Evolutionary conservation across 1,284 basidiomycete genomes (phyloP), one percentile per base, ranked within the genome.

Genomic region (Trichosporon ovoides): DNA sequence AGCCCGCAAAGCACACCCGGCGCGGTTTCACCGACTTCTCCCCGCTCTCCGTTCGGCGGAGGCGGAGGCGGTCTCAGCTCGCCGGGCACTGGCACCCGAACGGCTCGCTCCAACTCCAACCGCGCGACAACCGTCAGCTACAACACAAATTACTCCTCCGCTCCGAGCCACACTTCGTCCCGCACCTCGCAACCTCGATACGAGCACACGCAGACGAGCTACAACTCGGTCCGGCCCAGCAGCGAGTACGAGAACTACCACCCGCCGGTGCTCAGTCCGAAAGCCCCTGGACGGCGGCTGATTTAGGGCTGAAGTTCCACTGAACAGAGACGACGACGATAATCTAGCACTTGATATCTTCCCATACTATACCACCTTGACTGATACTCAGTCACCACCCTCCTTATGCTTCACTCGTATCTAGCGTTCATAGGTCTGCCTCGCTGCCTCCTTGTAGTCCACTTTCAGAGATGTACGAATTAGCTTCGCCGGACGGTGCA

Each of bases 181-280:
- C 14, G 28, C 10, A 10, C 22, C 24, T n/a, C n/a, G n/a, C 22
- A 48, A 16, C 16, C 12, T 13, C 24, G 28, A 14, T 48, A 48
- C 43, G 43, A 48, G 24, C 43, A 37, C 35, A 48, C 40, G 9
- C 22, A 13, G 24, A 48, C 43, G 24, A 48, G 43, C 43, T 48
- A 48, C 24, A 48, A 48, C 24, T 28, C 22, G 6, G 43, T 48
- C 22, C 22, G 43, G 18, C 43, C 43, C 43, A 31, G 24, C 9
- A 48, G 43, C 43, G 43, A 48, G 22, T 48, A 48, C 16, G 43
- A 48, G 43, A 48, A 28, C 43, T 22, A 48, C 22, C 28, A 28
- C 43, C 43, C 24, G 43, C 43, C 28, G 43, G 43, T 24, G 43
- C 43, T 48, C 18, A n/a, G 22, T 22, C 43, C 43, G 22, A 28